Evolutionary conservation across 164 flowering plant species (phyloP), one percentile per base, ranked within the genome.

Genomic region (Houttuynia cordata): DNA sequence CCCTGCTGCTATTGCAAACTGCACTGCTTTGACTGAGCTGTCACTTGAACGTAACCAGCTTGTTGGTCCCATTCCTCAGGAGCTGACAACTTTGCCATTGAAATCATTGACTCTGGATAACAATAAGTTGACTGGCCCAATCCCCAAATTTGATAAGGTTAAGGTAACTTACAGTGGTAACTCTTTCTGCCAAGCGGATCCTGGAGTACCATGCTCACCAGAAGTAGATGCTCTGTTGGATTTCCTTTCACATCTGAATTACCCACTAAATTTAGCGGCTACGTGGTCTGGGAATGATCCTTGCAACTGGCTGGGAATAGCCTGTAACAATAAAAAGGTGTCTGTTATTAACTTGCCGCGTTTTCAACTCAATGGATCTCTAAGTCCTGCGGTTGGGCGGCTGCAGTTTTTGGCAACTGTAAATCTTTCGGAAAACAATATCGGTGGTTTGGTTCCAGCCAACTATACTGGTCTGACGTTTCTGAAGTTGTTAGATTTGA

Each of bases 231-330:
- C 81, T 20, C 86, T 89, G 59, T 41, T 89, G 52, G 83, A 75
- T 71, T 80, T 89, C 61, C 88, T 86, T 63, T 68, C 65, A 21
- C 77, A 62, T 53, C 50, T 83, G 66, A 69, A 74, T 68, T 89
- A 77, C 64, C 94, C 94, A 0, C 13, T 23, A 10, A 70, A 37
- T 50, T 76, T 87, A 58, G 83, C 71, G 56, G 66, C 82, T 56
- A 30, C 64, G 15, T 89, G 97, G 97, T 55, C 69, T 68, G 97
- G 94, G 50, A 85, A 89, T 75, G 73, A 80, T 70, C 91, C 97
- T 10, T 89, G 97, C 68, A n/a, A 53, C 22, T 88, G 96, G 92
- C 53, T 77, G 53, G 92, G 96, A 47, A 60, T 88, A 68, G 62
- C 59, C 61, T 88, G 96, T 65, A 21, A 5, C 13, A 34, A 64